These are phyloP conservation scores for Cutaneotrichosporon arboriforme DNA, from an alignment of 1,284 basidiomycete species.

Conservation along the genomic window DNA sequence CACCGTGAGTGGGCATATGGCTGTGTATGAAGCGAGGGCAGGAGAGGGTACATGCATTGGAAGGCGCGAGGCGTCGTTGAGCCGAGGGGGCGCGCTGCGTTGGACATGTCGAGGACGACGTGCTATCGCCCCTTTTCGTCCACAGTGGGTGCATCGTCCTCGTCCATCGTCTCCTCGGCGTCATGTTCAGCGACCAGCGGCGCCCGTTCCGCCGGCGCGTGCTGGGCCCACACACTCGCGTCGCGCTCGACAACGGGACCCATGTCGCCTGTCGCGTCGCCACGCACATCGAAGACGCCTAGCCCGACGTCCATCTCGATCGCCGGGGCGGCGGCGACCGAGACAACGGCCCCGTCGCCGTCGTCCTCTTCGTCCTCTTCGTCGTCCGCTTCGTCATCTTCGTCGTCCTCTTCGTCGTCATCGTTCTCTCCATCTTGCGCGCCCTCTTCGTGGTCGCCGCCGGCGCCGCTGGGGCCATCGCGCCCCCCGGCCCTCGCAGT, in stretches of 20 bases:
- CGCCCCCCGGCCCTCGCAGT: too few relatives aligned
- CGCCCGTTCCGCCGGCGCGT: neutral
- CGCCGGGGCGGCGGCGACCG: neutral
- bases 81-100: too few relatives aligned
- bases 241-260: slow-evolving; percentile 24
- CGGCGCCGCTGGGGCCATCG: neutral
- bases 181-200: neutral
- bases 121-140: too few relatives aligned
- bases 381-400: neutral
- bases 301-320: slow-evolving; percentile 33
- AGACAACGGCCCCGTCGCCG: too few relatives aligned
- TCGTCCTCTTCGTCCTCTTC: neutral
- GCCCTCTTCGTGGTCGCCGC: neutral
- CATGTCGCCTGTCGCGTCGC: slow-evolving; percentile 4
- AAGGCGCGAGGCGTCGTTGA: too few relatives aligned
- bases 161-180: too few relatives aligned
- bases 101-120: too few relatives aligned
- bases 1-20: too few relatives aligned
- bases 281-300: slow-evolving; percentile 38
- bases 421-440: neutral
- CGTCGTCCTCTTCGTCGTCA: neutral
- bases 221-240: slow-evolving; percentile 7
- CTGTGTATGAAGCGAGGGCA: too few relatives aligned
- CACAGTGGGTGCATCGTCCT: too few relatives aligned
- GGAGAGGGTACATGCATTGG: too few relatives aligned